Evolutionary conservation across 2,329 filamentous ascomycete species (phyloP).

Genomic region (Raffaelea albimanens): DNA sequence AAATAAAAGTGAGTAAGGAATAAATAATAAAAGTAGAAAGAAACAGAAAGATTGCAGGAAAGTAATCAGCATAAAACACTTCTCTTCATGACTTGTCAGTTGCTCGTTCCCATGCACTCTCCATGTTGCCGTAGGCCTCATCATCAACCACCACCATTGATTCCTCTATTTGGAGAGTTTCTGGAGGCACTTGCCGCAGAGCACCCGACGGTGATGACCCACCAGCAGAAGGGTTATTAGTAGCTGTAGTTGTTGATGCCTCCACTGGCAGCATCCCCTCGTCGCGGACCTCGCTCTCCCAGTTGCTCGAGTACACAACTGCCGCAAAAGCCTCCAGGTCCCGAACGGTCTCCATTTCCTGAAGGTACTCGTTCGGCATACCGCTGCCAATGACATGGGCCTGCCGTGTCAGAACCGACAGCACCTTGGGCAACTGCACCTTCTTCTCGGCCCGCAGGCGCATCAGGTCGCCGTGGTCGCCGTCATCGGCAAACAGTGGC

Average conservation of each 20-base stretch:
- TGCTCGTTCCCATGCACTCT: slow-evolving; percentile 63
- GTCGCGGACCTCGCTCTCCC: slow-evolving; percentile 54
- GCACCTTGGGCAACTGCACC: slow-evolving; percentile 69
- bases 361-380: slow-evolving; percentile 59
- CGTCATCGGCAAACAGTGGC: slow-evolving; percentile 12
- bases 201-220: no score
- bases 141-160: slow-evolving; percentile 48
- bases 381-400: slow-evolving; percentile 82
- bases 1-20: neutral
- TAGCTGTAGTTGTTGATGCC: neutral
- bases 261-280: slow-evolving; percentile 25
- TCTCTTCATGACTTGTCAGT: slow-evolving; percentile 24
- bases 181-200: slow-evolving; percentile 11
- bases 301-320: slow-evolving; percentile 81
- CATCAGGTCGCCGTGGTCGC: slow-evolving; percentile 34
- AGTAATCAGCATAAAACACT: neutral
- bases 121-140: slow-evolving; percentile 39
- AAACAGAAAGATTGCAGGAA: slow-evolving; percentile 2
- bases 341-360: slow-evolving; percentile 65
- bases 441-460: slow-evolving; percentile 49
- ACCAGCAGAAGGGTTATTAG: neutral
- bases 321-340: slow-evolving; percentile 79
- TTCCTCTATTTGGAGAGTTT: slow-evolving; percentile 26
- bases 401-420: slow-evolving; percentile 84
- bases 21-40: neutral